phyloP scores from a whole-genome alignment of 140 eudicot species.

The Erigeron philadelphicus region DNA sequence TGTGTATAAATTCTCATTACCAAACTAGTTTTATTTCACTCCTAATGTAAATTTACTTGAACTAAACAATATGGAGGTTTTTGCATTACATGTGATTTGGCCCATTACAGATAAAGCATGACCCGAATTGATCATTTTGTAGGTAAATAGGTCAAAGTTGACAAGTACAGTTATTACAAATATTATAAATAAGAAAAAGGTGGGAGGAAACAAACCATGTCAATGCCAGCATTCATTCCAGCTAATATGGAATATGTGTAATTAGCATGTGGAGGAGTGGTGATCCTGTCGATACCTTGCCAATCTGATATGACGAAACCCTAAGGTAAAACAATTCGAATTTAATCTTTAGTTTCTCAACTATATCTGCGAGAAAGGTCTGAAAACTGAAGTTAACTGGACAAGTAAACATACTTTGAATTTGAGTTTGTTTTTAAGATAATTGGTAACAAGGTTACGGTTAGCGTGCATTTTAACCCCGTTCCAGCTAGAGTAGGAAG shows the following conservation, averaged over 20 bases:
- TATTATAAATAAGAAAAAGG: neutral
- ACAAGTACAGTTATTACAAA: neutral
- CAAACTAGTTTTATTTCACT: neutral
- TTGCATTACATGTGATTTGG: neutral
- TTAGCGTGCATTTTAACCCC: conserved; percentile 77
- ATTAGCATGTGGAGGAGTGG: conserved; percentile 57
- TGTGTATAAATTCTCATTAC: neutral
- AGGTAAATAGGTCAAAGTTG: neutral
- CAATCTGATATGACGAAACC: conserved; percentile 84
- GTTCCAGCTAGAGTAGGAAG: conserved; percentile 76
- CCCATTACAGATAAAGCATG: neutral
- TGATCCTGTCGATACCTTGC: conserved; percentile 69
- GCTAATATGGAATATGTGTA: conserved; percentile 65
- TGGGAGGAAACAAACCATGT: conserved; percentile 47
- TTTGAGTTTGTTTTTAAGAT: conserved; percentile 44
- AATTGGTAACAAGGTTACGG: conserved; percentile 47
- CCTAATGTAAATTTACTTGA: neutral
- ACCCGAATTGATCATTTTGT: neutral
- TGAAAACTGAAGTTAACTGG: conserved; percentile 11
- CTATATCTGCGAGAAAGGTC: neutral
- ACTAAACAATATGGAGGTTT: neutral
- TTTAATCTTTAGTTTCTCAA: neutral
- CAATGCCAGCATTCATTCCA: conserved; percentile 72
- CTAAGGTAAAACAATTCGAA: conserved; percentile 30
- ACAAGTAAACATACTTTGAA: conserved; percentile 44